A percentile compares a stretch with the other conserved stretches of the same genome.
Conservation (phyloP, 2,329 filamentous ascomycete species). For the Botrytis cinerea region DNA sequence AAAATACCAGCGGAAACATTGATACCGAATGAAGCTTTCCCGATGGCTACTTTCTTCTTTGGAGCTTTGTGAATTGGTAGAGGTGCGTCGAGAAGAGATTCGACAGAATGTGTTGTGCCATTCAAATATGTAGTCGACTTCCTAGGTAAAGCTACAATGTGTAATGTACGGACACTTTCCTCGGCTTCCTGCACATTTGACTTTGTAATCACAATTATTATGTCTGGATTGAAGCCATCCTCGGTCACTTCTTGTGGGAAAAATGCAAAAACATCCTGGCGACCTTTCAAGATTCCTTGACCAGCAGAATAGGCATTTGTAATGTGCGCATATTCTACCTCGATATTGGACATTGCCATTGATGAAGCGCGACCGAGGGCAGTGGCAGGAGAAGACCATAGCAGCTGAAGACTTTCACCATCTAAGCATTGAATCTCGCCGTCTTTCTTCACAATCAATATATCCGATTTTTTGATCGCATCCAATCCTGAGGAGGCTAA, state of each 20-base stretch:
- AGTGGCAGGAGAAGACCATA: slow-evolving; percentile 49
- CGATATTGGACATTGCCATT: slow-evolving; percentile 40
- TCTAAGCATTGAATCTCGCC: slow-evolving; percentile 64
- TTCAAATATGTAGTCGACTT: slow-evolving; percentile 28
- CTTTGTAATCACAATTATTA: slow-evolving; percentile 50
- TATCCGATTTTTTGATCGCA: slow-evolving; percentile 35
- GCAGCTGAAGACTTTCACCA: slow-evolving; percentile 53
- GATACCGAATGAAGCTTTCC: slow-evolving; percentile 50
- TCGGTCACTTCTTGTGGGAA: slow-evolving; percentile 52
- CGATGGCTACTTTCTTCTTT: slow-evolving; percentile 10
- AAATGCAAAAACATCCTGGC: slow-evolving; percentile 53
- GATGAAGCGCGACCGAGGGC: slow-evolving; percentile 41
- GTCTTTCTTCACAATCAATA: slow-evolving; percentile 61
- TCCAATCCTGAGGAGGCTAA: slow-evolving; percentile 29
- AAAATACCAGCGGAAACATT: slow-evolving; percentile 65
- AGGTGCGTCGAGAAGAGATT: slow-evolving; percentile 36
- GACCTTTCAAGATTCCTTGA: slow-evolving; percentile 50
- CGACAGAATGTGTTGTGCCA: slow-evolving; percentile 37
- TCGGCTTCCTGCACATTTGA: slow-evolving; percentile 25
- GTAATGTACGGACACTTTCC: slow-evolving; percentile 33
- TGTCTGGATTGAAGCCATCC: slow-evolving; percentile 52
- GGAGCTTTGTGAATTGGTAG: slow-evolving; percentile 29
- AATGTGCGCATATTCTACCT: slow-evolving; percentile 40
- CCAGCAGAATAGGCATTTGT: slow-evolving; percentile 40
- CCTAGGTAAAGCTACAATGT: slow-evolving; percentile 40